A percentile compares a stretch with the other conserved stretches of the same genome.
These are phyloP conservation scores for Sugiyamaella japonica DNA, from an alignment of 1,139 yeast genomes.

Conservation along the genomic window DNA sequence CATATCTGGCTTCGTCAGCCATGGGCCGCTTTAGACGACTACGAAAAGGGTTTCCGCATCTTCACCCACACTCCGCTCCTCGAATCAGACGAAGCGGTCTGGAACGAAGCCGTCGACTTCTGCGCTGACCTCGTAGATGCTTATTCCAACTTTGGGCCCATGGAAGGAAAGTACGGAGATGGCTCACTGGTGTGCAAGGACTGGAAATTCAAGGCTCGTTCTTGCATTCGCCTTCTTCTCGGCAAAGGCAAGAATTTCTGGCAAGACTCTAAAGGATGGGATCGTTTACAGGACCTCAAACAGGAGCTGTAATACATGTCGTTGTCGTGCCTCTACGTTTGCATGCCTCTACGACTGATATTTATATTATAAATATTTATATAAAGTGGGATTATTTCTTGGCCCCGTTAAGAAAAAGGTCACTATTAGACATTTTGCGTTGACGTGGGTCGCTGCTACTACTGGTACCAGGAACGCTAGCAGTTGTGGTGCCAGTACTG, in stretches of 20 bases:
- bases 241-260: constrained; percentile 77
- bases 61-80: constrained; percentile 61
- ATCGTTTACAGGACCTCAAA: constrained; percentile 57
- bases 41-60: constrained; percentile 85
- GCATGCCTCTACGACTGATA: too few relatives aligned
- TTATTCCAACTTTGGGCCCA: constrained; percentile 81
- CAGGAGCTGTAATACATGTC: constrained; percentile 41
- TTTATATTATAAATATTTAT: constrained; percentile 1
- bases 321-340: not conserved
- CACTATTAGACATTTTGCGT: constrained; percentile 14
- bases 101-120: constrained; percentile 81
- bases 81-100: constrained; percentile 58
- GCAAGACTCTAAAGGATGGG: constrained; percentile 84
- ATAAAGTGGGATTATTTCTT: constrained; percentile 4
- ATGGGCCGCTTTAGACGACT: constrained; percentile 83
- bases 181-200: constrained; percentile 85
- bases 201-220: constrained; percentile 84
- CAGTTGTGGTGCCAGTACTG: not conserved
- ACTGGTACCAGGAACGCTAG: not conserved
- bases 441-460: constrained; percentile 1
- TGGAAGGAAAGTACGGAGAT: constrained; percentile 81
- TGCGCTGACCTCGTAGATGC: constrained; percentile 83
- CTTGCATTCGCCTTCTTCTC: constrained; percentile 69
- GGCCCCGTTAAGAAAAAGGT: constrained; percentile 14
- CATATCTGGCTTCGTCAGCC: constrained; percentile 86